Evolutionary conservation across 768 basidiomycete genomes (phyloP).

Genomic region (Polyporus arcularius): DNA sequence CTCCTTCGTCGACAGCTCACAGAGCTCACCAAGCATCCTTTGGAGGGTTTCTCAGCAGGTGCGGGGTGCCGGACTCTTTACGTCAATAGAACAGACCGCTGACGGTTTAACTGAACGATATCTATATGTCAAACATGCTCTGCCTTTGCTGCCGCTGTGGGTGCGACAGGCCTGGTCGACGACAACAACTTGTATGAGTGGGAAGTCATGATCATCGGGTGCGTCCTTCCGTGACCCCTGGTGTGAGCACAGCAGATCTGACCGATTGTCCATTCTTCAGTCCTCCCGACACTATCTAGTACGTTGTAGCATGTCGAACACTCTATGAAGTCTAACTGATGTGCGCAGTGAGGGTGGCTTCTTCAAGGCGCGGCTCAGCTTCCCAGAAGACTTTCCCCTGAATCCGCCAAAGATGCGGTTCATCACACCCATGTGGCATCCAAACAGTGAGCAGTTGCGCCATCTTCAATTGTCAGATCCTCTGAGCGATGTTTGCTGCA

Average conservation of each 20-base stretch:
- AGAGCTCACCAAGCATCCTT: conserved; percentile 90
- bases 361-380: conserved; percentile 87
- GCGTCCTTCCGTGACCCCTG: background rate
- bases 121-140: background rate
- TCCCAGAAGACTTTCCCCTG: conserved; percentile 89
- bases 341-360: conserved; percentile 89
- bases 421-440: conserved; percentile 95
- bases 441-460: conserved; percentile 71
- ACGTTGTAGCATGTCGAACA: conserved; percentile 28
- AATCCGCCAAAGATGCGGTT: conserved; percentile 96
- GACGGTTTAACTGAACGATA: background rate
- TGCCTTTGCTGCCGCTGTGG: conserved; percentile 22
- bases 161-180: conserved; percentile 80
- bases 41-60: conserved; percentile 97
- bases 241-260: background rate
- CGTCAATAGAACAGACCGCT: conserved; percentile 17
- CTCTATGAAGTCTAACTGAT: conserved; percentile 11
- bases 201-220: conserved; percentile 45
- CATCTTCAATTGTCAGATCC: background rate
- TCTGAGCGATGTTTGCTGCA: conserved; percentile 33
- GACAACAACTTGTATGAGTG: conserved; percentile 95
- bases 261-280: conserved; percentile 40
- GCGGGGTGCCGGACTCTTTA: conserved; percentile 7
- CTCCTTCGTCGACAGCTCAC: conserved; percentile 76
- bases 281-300: conserved; percentile 93